A percentile compares a stretch with the other conserved stretches of the same genome.
Evolutionary conservation across 345 rosid genomes (phyloP).

Genomic region (Pistacia integerrima): DNA sequence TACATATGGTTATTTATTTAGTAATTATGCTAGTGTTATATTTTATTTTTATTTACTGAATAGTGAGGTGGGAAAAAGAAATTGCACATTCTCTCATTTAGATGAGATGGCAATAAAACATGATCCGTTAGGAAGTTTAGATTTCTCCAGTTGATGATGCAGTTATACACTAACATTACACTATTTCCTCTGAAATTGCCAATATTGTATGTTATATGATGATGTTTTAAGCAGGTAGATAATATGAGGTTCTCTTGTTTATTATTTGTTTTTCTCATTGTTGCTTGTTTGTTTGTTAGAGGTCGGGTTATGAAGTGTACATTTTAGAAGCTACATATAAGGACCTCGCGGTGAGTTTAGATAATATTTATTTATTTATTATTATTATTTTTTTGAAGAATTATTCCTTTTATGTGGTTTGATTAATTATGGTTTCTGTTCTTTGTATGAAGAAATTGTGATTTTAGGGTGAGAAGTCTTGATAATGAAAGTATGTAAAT

Average conservation of each 20-base stretch:
- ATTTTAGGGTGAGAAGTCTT: conserved; percentile 14
- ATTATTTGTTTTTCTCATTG: conserved; percentile 28
- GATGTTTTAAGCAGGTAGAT: neutral
- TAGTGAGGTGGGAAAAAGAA: neutral
- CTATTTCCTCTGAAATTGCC: neutral
- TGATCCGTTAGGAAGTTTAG: neutral
- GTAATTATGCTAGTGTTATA: neutral
- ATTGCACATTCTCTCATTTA: conserved; percentile 1
- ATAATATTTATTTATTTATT: conserved; percentile 6
- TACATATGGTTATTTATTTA: neutral
- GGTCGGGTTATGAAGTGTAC: conserved; percentile 93
- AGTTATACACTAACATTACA: conserved; percentile 8
- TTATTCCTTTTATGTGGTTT: neutral
- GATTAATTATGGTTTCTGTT: neutral
- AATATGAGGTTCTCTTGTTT: neutral
- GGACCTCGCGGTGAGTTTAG: conserved; percentile 79
- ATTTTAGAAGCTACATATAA: conserved; percentile 80
- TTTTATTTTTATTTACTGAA: neutral
- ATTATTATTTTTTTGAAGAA: neutral
- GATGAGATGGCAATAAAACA: conserved; percentile 4
- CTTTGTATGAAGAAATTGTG: neutral
- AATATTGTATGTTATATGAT: conserved; percentile 7
- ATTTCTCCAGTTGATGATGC: neutral
- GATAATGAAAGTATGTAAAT: conserved; percentile 18
- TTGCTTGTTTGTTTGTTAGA: conserved; percentile 50